Percentiles rank a stretch among this genome's conserved stretches.
These are phyloP conservation scores for Xylariaceae sp. DNA, from an alignment of 2,329 filamentous ascomycete genomes.

Conservation along the genomic window DNA sequence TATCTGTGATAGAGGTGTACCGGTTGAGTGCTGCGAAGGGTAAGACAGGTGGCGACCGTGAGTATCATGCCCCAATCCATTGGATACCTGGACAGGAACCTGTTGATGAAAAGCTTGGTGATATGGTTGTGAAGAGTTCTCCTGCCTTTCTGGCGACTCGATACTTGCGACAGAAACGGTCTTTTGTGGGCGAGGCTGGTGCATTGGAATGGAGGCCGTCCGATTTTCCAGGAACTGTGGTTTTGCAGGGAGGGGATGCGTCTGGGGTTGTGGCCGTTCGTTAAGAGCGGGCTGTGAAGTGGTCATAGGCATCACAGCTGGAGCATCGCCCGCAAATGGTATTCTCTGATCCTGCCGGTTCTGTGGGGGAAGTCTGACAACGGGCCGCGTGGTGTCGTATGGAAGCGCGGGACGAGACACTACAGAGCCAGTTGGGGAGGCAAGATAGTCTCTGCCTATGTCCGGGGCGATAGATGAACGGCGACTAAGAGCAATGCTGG, in stretches of 20 bases:
- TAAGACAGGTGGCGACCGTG: conserved; percentile 74
- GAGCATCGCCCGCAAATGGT: conserved; percentile 34
- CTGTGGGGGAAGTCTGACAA: conserved; percentile 82
- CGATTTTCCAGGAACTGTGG: conserved; percentile 64
- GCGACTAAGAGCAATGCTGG: conserved; percentile 86
- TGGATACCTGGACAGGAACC: conserved; percentile 76
- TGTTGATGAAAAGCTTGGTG: conserved; percentile 95
- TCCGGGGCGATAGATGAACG: conserved; percentile 79
- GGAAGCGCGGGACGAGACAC: conserved; percentile 71
- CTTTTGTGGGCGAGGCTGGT: conserved; percentile 95
- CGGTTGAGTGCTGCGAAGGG: conserved; percentile 72
- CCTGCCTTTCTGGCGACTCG: conserved; percentile 73
- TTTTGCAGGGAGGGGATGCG: conserved; percentile 64
- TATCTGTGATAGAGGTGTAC: conserved; percentile 88
- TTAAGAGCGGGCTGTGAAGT: conserved; percentile 52
- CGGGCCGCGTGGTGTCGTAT: conserved; percentile 69
- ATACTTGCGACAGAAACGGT: conserved; percentile 91
- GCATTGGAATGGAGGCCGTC: conserved; percentile 71
- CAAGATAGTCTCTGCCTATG: conserved; percentile 72
- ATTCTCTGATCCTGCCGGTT: conserved; percentile 43
- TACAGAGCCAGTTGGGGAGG: conserved; percentile 81
- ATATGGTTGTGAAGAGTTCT: conserved; percentile 57
- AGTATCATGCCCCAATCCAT: conserved; percentile 61
- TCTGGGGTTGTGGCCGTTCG: conserved; percentile 63
- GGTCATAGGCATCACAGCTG: conserved; percentile 31